phyloP scores from a whole-genome alignment of 257 asterid genomes.

The Scutellaria minor region DNA sequence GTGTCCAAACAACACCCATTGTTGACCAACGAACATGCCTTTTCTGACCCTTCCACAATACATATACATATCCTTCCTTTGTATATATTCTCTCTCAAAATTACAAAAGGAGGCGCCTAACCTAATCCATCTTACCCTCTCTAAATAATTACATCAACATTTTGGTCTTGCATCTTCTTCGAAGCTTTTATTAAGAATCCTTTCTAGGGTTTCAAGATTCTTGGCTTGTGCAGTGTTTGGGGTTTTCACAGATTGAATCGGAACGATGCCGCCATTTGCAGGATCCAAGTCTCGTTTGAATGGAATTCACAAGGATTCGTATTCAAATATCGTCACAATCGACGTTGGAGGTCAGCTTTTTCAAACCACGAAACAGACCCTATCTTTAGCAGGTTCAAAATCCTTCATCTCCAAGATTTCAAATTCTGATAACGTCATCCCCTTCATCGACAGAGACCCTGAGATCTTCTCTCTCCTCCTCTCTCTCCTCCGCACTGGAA shows the following conservation, averaged over 20 bases:
- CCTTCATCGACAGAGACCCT: slow-evolving; percentile 89
- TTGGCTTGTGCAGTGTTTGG: background rate
- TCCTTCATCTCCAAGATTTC: slow-evolving; percentile 68
- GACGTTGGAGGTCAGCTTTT: slow-evolving; percentile 95
- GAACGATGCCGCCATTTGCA: slow-evolving; percentile 68
- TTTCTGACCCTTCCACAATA: slow-evolving; percentile 31
- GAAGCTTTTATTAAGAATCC: slow-evolving; percentile 10
- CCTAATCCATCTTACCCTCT: background rate
- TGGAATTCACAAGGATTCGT: slow-evolving; percentile 44
- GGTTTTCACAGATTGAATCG: too few species aligned
- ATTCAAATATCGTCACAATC: slow-evolving; percentile 65
- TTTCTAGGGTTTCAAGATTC: slow-evolving; percentile 32
- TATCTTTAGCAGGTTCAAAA: slow-evolving; percentile 68
- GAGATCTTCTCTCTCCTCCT: slow-evolving; percentile 78
- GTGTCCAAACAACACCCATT: slow-evolving; percentile 9
- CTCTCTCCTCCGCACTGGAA: slow-evolving; percentile 87
- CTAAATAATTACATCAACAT: background rate
- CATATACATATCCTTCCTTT: background rate
- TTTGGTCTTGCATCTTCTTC: background rate
- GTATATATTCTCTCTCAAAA: background rate
- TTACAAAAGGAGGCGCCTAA: slow-evolving; percentile 23
- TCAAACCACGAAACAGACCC: slow-evolving; percentile 89
- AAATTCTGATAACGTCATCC: slow-evolving; percentile 40
- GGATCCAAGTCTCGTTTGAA: slow-evolving; percentile 43
- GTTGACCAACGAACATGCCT: slow-evolving; percentile 28